Base-by-base conservation (phyloP, 164 flowering plant genomes). In the Kingdonia uniflora region DNA sequence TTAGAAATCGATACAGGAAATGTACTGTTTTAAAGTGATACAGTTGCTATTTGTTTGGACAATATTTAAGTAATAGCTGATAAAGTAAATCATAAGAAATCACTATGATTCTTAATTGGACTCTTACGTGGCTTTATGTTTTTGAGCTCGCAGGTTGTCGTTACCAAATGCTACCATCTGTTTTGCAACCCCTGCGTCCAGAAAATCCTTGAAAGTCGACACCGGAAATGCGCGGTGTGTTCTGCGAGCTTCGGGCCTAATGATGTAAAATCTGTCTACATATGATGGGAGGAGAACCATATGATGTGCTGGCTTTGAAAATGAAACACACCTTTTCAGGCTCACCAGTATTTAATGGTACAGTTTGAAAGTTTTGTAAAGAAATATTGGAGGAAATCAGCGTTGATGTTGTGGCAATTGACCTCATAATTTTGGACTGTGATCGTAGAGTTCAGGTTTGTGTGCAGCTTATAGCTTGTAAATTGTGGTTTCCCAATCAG, bases 151-250 rank as follows among this genome's bases (percentile, higher is more conserved):
- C 88, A 94, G 99, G 99, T 94, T 62, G 96, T 90, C 41, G 83
- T 94, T 58, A 80, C 95, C 33, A 94, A 89, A 71, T 94, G 97
- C 79, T 94, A 75, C 75, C 99, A 94, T 60, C 76, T 94, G 51
- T 85, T 87, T 65, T 94, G 99, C 75, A 69, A 74, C 46, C 59
- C 77, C 14, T 94, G 99, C 38, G 69, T 87, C 20, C 95, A 85
- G 53, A 79, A 60, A 66, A 63, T 79, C 5, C 58, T 73, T 20
- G 95, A 71, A 62, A 65, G 61, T 56, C 95, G 97, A 19, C 88
- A 80, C 42, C 85, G 96, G 42, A 87, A 77, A 66, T 94, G 99
- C 59, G 83, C 85, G 23, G 59, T 62, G 0, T 94, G 97, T 66
- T 53, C 77, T 11, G 65, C 82, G 19, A 87, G 80, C 64, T 94